Evolutionary conservation across 2,329 filamentous ascomycete species (phyloP), one percentile per base, ranked within the genome.

Genomic region (Aspergillus caelatus): DNA sequence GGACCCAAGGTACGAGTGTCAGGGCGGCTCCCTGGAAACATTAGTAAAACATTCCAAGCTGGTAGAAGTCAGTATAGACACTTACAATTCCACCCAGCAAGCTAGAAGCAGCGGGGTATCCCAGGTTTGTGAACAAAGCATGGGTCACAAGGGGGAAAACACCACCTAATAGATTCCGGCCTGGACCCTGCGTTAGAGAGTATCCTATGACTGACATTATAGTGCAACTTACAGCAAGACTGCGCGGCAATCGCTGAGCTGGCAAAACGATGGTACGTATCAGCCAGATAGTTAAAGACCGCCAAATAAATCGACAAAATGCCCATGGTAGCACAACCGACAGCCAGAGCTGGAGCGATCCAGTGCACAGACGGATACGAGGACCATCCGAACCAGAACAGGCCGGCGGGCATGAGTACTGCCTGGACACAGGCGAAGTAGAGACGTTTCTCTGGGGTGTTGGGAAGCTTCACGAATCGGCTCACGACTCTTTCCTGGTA

Each of bases 231-330:
- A 79, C 92, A 94, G 75, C 92, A 96, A 19, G 88, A 91, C 80
- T 97, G 93, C 0, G 93, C 92, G 0, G 94, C 94, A 7, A 97
- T 81, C 0, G 94, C 93, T 0, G 91, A 95, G 45, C 89, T 93
- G 0, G 94, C 92, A 71, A 94, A 97, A 2, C 86, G 83, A 73
- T 93, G 90, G 76, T 97, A 97, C 1, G 89, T 90, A 74, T 97
- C 94, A 23, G 93, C 93, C 1, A 97, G 84, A 70, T 96, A 97
- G 75, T 97, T 97, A 81, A 97, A 97, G 0, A 93, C 91, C 3
- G 93, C 90, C 1, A 97, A 84, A 73, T 96, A 96, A 41, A 97
- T 88, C 46, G 88, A 89, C 76, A 92, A 94, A 67, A 97, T 96
- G 32, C 94, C 90, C 82, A 94, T 91, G 0, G 91, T 94, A 0